These are phyloP conservation scores for Lipomyces yarrowii DNA, from an alignment of 1,139 yeast genomes.

Conservation along the genomic window DNA sequence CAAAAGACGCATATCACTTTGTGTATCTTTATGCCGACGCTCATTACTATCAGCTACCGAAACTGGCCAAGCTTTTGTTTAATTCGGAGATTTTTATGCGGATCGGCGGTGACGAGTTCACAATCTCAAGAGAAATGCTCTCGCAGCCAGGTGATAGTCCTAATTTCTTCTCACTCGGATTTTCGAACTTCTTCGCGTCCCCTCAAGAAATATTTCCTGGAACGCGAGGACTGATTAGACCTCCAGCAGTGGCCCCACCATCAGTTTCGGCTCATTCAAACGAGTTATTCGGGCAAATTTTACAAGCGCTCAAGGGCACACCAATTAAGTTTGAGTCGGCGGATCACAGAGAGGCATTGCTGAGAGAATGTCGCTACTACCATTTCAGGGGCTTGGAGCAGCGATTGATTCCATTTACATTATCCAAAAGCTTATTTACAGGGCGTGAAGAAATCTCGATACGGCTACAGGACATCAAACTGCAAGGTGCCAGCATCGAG, in stretches of 20 bases:
- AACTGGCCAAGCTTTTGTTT: constrained; percentile 54
- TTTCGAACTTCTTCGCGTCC: constrained; percentile 50
- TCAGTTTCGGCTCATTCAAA: constrained; percentile 58
- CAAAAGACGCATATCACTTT: constrained; percentile 61
- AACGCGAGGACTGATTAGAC: constrained; percentile 54
- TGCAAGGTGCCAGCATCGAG: constrained; percentile 45
- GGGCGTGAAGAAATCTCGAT: constrained; percentile 59
- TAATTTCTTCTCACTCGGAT: constrained; percentile 70
- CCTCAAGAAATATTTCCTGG: constrained; percentile 31
- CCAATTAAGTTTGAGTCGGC: constrained; percentile 52
- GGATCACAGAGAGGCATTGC: constrained; percentile 57
- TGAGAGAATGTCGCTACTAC: constrained; percentile 75
- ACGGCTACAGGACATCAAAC: constrained; percentile 52
- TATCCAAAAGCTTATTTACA: constrained; percentile 56
- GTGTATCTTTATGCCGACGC: constrained; percentile 73
- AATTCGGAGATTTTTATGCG: constrained; percentile 61
- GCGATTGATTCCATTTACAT: constrained; percentile 55
- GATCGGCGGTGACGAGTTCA: constrained; percentile 64
- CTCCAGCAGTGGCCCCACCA: constrained; percentile 73
- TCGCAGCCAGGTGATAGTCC: constrained; percentile 67
- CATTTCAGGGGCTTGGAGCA: constrained; percentile 77
- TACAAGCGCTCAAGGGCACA: constrained; percentile 61
- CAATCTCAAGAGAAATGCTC: constrained; percentile 59
- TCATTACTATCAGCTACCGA: constrained; percentile 65
- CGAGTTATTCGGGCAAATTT: constrained; percentile 58